Conservation (phyloP, 2,329 filamentous ascomycete species). For the Colletotrichum nymphaeae region DNA sequence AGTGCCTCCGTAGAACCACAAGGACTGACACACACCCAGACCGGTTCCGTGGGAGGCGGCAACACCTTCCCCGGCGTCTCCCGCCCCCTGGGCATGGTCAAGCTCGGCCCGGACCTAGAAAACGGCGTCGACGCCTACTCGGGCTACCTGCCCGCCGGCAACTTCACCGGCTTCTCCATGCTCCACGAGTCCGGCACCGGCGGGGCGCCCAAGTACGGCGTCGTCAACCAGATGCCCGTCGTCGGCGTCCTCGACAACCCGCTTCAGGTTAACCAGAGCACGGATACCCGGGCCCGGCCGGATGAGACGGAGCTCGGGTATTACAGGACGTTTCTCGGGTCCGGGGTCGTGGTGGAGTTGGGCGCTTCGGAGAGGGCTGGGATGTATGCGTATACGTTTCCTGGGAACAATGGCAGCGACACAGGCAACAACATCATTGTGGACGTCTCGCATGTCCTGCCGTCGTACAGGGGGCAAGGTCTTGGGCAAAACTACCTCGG, state of each 20-base stretch:
- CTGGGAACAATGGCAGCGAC: conserved; percentile 42
- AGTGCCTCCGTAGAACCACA: neutral
- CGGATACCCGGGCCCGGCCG: conserved; percentile 62
- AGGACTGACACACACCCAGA: conserved; percentile 46
- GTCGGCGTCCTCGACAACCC: conserved; percentile 63
- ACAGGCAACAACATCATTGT: conserved; percentile 62
- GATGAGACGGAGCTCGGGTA: conserved; percentile 69
- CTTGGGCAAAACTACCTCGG: conserved; percentile 72
- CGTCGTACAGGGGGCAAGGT: conserved; percentile 69
- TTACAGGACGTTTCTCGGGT: conserved; percentile 67
- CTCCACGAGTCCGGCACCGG: conserved; percentile 76
- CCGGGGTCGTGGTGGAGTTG: conserved; percentile 68
- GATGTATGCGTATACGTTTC: conserved; percentile 71
- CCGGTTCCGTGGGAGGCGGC: conserved; percentile 56
- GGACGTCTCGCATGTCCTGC: conserved; percentile 74
- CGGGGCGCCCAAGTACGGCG: conserved; percentile 77
- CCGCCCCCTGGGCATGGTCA: conserved; percentile 60
- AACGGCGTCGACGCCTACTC: conserved; percentile 63
- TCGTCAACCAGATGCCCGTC: conserved; percentile 69
- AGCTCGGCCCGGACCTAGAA: conserved; percentile 62
- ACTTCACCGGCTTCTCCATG: conserved; percentile 71
- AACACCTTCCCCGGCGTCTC: conserved; percentile 64
- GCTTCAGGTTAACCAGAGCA: conserved; percentile 56
- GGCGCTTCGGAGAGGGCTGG: conserved; percentile 67
- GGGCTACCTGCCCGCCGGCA: conserved; percentile 61